Base-by-base conservation (phyloP, 805 yeast species). In the Metschnikowia gruessii region DNA sequence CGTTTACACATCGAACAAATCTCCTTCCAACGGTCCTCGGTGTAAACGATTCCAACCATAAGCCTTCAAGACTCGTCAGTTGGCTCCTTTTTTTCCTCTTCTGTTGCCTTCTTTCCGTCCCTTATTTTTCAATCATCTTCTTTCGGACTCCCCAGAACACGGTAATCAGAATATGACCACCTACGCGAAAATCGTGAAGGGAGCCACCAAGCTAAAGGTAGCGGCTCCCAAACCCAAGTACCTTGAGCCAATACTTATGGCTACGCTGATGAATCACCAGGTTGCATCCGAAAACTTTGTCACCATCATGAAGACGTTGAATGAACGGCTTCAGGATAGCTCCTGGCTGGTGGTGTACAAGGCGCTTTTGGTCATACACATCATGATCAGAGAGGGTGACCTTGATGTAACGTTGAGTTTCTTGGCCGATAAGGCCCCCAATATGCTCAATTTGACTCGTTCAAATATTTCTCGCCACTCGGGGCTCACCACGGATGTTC, bases 211-310 rank as follows among this genome's bases (percentile, higher is more conserved):
- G 56, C 69, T 72, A 49, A 70, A 72, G 81, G 79, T 88, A 69
- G 98, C 98, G 10, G 96, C 98, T n/a, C 99, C 99, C 6, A 94
- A 94, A 68, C 85, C 95, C 32, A 94, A 94, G 65, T 94, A 94
- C 63, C 82, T 94, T 43, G 98, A 92, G 69, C 98, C 98, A 1
- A 88, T 94, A 43, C 74, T 94, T 28, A 76, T 82, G 74, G 75
- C 85, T 24, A 85, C 90, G 1, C 75, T 77, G 41, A 72, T 74
- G 42, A 77, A 77, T 28, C 75, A 70, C 49, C 54, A 48, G 60
- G 56, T 63, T 1, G 66, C 64, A 26, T 44, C 63, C 9, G 82
- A 77, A 16, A 78, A 87, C 54, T 82, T 92, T 58, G 72, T 73
- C 48, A 79, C 82, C 17, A 83, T 91, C 31, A 82, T 91, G 81